phyloP scores from a whole-genome alignment of 495 filamentous ascomycete genomes.

The Arthonia radiata region DNA sequence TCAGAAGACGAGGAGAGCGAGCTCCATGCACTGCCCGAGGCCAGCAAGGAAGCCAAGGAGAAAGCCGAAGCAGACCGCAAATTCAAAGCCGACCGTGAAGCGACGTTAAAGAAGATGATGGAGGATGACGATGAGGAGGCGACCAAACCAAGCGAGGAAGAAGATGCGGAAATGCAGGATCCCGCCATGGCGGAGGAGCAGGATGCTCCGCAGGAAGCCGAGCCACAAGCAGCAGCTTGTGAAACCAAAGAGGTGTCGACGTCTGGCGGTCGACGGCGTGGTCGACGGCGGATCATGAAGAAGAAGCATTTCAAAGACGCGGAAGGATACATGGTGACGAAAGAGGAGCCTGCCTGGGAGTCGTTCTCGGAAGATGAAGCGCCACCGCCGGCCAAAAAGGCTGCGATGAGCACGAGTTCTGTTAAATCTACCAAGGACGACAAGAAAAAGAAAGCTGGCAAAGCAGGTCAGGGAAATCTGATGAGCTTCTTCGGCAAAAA shows the following conservation, averaged over 20 bases:
- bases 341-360: constrained; percentile 74
- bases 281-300: constrained; percentile 61
- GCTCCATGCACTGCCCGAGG: not conserved
- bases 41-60: constrained; percentile 1
- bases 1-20: constrained; percentile 23
- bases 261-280: constrained; percentile 44
- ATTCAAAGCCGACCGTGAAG: constrained; percentile 43
- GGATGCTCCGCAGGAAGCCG: constrained; percentile 12
- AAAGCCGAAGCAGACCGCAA: constrained; percentile 22
- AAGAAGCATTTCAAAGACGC: constrained; percentile 81
- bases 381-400: constrained; percentile 30
- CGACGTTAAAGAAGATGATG: constrained; percentile 62
- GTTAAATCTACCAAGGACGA: constrained; percentile 3
- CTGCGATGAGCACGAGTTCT: constrained; percentile 18
- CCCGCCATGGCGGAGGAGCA: constrained; percentile 18
- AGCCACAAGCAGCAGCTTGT: constrained; percentile 6
- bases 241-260: too few species aligned
- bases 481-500: constrained; percentile 92
- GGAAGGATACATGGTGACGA: constrained; percentile 84
- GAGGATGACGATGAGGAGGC: constrained; percentile 43
- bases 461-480: constrained; percentile 56
- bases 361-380: constrained; percentile 90
- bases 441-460: constrained; percentile 8
- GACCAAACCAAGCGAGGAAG: constrained; percentile 14
- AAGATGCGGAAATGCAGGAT: constrained; percentile 23